Base-by-base conservation (phyloP, 352 stramenopile species). In the Globisporangium acanthophoron region DNA sequence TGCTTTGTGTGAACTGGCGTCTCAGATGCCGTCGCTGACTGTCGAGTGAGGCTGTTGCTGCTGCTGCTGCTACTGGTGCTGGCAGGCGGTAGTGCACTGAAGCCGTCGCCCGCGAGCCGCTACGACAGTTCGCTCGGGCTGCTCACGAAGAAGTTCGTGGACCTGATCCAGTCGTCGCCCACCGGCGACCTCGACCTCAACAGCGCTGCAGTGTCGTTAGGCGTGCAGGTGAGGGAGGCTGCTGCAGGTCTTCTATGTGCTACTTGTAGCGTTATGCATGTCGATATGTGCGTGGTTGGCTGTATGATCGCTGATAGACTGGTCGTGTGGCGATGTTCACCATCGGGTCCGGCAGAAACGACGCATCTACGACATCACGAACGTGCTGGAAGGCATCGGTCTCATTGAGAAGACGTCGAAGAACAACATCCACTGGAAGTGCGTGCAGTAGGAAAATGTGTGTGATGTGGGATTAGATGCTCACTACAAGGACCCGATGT, bases 301-400 rank as follows among this genome's bases (percentile, higher is more conserved):
- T 40, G 35, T 40, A 40, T 15, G 35, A 15, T 3, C 37, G 11
- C 37, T 43, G 37, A 18, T 3, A 7, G 37, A 43, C 39, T 52
- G 18, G 33, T 37, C 6, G 33, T 40, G n/a, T 56, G 3, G 61
- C 40, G 56, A 11, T 33, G 47, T 51, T 59, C 20, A 51, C 29
- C 37, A 54, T 18, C 35, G 6, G 2, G 18, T 15, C 27, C 27
- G 64, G 46, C 12, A 94, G 77, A 98, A 99, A 77, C 87, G 96
- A 54, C 90, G 96, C 12, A 98, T 99, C 66, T 99, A 99, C 73
- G 96, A 99, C 67, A 99, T 99, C 64, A 99, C 96, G 16, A 99
- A 99, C 74, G 96, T 99, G 39, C 70, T 99, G 33, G 96, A 99
- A 79, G 96, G 96, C 43, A 98, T 99, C 48, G 94, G 94, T 8